Conservation (phyloP, 2,329 filamentous ascomycete species). For the Periconia macrospinosa region DNA sequence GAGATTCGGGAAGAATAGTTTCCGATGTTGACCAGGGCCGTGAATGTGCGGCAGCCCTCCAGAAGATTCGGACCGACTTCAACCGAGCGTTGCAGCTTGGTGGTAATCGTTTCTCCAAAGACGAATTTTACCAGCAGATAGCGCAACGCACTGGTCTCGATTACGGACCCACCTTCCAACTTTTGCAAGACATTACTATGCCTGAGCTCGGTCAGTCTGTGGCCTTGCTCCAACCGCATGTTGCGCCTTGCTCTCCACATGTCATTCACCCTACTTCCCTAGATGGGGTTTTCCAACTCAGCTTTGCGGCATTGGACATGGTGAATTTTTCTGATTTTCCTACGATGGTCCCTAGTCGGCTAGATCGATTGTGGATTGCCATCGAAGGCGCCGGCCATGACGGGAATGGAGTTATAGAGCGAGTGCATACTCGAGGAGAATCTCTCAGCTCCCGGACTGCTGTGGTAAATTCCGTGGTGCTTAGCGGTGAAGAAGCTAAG, state of each 20-base stretch:
- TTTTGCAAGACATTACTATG: not conserved
- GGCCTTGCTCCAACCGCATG: not conserved
- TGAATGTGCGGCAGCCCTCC: not conserved
- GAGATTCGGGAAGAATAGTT: not conserved
- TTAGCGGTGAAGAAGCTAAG: too few relatives aligned
- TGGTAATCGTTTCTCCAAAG: not conserved
- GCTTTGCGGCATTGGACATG: not conserved
- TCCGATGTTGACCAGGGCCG: not conserved
- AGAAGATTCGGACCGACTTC: not conserved
- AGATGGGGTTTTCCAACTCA: not conserved
- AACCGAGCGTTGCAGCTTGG: not conserved
- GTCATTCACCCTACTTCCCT: not conserved
- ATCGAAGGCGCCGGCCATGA: not conserved
- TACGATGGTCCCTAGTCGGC: not conserved
- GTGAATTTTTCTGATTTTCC: not conserved
- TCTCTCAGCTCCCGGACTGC: too few relatives aligned
- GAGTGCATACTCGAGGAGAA: too few relatives aligned
- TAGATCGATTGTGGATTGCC: not conserved
- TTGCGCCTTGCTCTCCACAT: not conserved
- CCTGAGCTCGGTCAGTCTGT: not conserved
- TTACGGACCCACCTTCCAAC: not conserved
- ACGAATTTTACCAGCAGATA: not conserved
- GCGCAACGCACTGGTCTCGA: not conserved
- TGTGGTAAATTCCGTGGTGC: too few relatives aligned
- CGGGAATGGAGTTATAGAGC: too few relatives aligned